Evolutionary conservation across 352 stramenopile species (phyloP).

Genomic region (Pythium aquatile): DNA sequence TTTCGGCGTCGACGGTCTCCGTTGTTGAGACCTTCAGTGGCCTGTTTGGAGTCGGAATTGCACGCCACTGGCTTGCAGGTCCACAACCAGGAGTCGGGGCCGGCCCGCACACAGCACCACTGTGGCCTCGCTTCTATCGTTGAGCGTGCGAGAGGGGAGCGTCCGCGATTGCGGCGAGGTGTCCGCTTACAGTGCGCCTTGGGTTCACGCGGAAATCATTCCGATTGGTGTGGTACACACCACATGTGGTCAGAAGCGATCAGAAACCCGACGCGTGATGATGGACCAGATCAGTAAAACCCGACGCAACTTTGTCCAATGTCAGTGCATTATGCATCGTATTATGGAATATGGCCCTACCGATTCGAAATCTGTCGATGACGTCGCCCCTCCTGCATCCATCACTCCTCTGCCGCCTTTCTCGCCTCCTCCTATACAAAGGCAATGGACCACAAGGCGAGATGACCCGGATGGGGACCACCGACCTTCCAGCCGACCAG

Average conservation of each 20-base stretch:
- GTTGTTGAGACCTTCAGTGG: no score
- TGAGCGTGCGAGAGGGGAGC: background rate
- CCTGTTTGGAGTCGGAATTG: background rate
- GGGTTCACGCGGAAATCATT: background rate
- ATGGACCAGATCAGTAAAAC: background rate
- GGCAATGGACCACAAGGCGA: background rate
- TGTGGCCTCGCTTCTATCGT: background rate
- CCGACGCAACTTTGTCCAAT: background rate
- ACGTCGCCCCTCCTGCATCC: background rate
- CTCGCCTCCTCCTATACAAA: background rate
- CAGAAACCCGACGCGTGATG: background rate
- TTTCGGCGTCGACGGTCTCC: background rate
- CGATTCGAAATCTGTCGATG: background rate
- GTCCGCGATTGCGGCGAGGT: background rate
- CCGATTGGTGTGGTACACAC: background rate
- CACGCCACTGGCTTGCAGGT: background rate
- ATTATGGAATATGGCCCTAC: background rate
- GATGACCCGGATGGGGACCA: background rate
- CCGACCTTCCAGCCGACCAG: background rate
- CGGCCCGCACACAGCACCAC: background rate
- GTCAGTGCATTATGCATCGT: background rate
- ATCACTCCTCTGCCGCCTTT: background rate
- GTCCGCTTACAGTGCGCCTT: background rate
- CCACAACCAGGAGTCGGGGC: background rate
- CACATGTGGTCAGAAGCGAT: background rate